Conservation (phyloP, 75 land plant species). For the Selaginella moellendorffii region DNA sequence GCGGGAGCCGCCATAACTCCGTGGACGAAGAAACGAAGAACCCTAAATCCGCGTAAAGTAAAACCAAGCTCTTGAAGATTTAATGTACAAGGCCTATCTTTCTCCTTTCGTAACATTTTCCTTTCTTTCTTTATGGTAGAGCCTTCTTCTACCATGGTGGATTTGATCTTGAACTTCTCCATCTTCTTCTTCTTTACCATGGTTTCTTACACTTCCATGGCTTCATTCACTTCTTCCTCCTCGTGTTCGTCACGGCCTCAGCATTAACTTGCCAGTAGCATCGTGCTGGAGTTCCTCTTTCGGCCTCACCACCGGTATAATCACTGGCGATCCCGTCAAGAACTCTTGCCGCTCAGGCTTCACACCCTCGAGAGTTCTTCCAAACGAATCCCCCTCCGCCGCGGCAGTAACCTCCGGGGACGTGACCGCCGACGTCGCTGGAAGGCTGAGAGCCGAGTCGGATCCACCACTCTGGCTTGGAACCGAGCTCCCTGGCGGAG, state of each 20-base stretch:
- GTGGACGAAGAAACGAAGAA: neutral
- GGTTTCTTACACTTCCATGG: no score
- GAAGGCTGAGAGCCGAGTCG: neutral
- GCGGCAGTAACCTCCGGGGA: neutral
- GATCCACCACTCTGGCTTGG: neutral
- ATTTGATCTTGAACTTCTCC: no score
- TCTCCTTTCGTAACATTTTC: no score
- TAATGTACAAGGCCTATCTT: no score
- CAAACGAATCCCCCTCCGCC: neutral
- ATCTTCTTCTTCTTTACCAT: no score
- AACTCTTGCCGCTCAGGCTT: neutral
- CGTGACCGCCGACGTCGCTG: neutral
- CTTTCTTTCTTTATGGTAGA: no score
- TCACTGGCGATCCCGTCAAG: neutral
- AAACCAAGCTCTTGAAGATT: no score
- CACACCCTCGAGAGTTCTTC: neutral
- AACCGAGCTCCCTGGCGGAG: no score
- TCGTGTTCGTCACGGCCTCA: no score
- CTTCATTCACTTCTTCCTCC: no score
- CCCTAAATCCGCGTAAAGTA: no score
- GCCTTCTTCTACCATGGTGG: no score
- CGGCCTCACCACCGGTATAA: neutral
- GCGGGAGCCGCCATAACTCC: neutral
- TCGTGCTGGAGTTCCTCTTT: constrained; percentile 18
- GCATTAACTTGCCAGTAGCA: constrained; percentile 52